Percentiles rank a stretch among this genome's conserved stretches.
Conservation (phyloP, 2,329 filamentous ascomycete species). For the Diaporthe citri region DNA sequence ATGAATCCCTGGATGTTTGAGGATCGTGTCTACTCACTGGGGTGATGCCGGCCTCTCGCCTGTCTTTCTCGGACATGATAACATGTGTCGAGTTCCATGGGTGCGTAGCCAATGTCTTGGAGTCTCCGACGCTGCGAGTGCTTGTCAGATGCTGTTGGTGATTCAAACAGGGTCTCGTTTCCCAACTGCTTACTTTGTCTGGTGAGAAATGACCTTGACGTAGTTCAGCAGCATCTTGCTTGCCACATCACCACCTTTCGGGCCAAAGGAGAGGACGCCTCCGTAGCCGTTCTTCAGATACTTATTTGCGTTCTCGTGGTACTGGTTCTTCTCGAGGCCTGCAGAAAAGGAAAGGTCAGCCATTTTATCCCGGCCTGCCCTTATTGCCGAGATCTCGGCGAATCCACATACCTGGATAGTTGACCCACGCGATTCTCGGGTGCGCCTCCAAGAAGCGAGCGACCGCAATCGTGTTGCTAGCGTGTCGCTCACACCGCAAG, state of each 20-base stretch:
- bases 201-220: conserved; percentile 94
- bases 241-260: conserved; percentile 85
- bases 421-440: conserved; percentile 90
- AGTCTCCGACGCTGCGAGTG: conserved; percentile 78
- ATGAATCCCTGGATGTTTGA: neutral
- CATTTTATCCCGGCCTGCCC: neutral
- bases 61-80: conserved; percentile 88
- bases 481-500: conserved; percentile 87
- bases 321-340: conserved; percentile 82
- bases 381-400: neutral
- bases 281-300: conserved; percentile 89
- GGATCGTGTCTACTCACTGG: conserved; percentile 60
- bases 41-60: conserved; percentile 82
- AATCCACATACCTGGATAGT: conserved; percentile 74
- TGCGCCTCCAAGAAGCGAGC: conserved; percentile 88
- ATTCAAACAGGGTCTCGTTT: neutral
- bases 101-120: conserved; percentile 94
- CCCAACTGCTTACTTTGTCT: conserved; percentile 74
- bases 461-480: conserved; percentile 82
- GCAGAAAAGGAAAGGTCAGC: neutral
- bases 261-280: conserved; percentile 93
- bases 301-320: conserved; percentile 84
- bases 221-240: conserved; percentile 91
- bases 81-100: conserved; percentile 96
- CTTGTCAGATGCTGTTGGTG: neutral